phyloP scores from a whole-genome alignment of 2,329 filamentous ascomycete genomes.

The Eutypella sp. region DNA sequence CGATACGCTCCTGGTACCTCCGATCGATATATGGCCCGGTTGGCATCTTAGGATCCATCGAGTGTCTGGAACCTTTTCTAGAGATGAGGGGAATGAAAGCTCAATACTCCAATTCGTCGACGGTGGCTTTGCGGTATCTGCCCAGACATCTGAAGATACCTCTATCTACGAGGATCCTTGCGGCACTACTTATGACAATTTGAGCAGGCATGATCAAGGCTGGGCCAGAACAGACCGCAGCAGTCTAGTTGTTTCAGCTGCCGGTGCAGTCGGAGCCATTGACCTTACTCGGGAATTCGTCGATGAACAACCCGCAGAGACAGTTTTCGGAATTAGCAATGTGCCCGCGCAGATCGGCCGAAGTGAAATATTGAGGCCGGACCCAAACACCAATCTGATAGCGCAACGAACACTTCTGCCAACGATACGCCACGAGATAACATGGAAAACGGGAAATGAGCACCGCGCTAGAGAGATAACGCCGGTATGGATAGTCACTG shows the following conservation, averaged over 20 bases:
- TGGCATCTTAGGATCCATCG: slow-evolving; percentile 2
- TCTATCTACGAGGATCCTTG: not conserved
- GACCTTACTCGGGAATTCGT: not conserved
- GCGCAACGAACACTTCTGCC: not conserved
- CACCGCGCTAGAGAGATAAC: not conserved
- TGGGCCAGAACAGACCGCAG: not conserved
- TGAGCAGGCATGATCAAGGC: not conserved
- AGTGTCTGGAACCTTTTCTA: not conserved
- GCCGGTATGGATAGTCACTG: not conserved
- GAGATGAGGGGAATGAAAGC: not conserved
- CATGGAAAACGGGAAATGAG: not conserved
- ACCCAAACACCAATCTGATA: slow-evolving; percentile 3
- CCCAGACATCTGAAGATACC: not conserved
- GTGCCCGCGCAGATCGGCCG: not conserved
- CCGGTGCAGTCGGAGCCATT: slow-evolving; percentile 1
- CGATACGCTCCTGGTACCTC: slow-evolving; percentile 1
- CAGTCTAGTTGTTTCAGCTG: slow-evolving; percentile 1
- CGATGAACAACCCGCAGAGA: not conserved
- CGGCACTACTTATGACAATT: not conserved
- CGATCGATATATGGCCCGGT: not conserved
- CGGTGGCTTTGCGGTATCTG: slow-evolving; percentile 3
- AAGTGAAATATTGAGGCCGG: not conserved
- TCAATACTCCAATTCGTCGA: not conserved
- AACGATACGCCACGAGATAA: not conserved
- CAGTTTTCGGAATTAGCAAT: not conserved